phyloP scores from a whole-genome alignment of 306 rosid species.

The Sicyos edulis region DNA sequence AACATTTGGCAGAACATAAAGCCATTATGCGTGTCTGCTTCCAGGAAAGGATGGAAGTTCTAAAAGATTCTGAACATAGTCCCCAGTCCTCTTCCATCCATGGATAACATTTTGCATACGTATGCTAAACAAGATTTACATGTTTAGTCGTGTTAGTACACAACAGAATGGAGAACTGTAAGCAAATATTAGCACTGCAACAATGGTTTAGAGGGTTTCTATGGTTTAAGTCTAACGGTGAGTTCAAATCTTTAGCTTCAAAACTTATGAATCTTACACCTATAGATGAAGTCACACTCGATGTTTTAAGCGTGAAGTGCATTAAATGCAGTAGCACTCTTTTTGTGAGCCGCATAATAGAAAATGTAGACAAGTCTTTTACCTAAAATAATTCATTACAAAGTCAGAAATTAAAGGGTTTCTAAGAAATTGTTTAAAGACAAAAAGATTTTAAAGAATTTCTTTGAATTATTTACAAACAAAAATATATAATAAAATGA shows the following conservation, averaged over 20 bases:
- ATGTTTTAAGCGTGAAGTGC: not conserved
- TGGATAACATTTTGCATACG: constrained; percentile 78
- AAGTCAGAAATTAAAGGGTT: not conserved
- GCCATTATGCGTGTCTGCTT: constrained; percentile 54
- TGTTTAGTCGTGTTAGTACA: constrained; percentile 16
- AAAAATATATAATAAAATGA: not conserved
- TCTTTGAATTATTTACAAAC: not conserved
- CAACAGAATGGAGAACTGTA: not conserved
- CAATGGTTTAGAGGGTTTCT: not conserved
- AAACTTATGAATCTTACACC: not conserved
- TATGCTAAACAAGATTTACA: constrained; percentile 42
- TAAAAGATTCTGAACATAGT: constrained; percentile 58
- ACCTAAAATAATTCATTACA: not conserved
- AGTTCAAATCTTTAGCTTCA: not conserved
- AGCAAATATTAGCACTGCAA: not conserved
- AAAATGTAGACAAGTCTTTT: not conserved
- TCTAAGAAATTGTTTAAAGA: not conserved
- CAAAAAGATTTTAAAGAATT: not conserved
- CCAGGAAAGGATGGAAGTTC: constrained; percentile 69
- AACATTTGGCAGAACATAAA: constrained; percentile 52
- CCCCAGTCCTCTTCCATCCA: constrained; percentile 61
- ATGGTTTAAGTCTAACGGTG: not conserved
- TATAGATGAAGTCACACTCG: not conserved
- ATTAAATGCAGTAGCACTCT: not conserved
- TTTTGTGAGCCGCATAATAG: not conserved